Conservation (phyloP, 495 filamentous ascomycete species). For the Aspergillus sclerotioniger region DNA sequence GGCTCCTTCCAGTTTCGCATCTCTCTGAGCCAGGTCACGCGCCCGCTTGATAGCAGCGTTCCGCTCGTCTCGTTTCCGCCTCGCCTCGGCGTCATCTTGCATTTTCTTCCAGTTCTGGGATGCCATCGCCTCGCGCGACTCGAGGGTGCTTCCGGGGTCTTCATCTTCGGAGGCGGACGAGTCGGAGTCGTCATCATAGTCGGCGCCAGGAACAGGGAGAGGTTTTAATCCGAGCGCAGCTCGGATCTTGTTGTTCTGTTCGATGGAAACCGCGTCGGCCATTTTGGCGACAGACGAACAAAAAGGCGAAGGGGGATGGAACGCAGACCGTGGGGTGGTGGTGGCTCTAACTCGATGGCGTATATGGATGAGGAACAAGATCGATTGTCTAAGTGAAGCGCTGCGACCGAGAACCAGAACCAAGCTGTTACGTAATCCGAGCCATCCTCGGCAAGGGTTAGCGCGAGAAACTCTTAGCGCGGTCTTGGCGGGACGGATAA, state of each 20-base stretch:
- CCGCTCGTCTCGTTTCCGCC: slow-evolving; percentile 72
- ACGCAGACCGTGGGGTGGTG: neutral
- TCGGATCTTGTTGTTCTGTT: slow-evolving; percentile 92
- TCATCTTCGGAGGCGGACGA: slow-evolving; percentile 50
- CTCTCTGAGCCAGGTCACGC: slow-evolving; percentile 75
- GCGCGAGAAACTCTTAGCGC: slow-evolving; percentile 24
- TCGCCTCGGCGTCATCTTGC: slow-evolving; percentile 61
- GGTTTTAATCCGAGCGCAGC: slow-evolving; percentile 86
- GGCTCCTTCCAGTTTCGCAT: slow-evolving; percentile 71
- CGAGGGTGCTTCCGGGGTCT: slow-evolving; percentile 71
- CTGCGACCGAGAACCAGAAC: neutral
- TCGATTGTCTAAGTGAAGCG: neutral
- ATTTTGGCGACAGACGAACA: slow-evolving; percentile 44
- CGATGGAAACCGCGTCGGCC: slow-evolving; percentile 80
- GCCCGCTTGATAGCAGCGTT: slow-evolving; percentile 82
- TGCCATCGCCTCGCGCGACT: slow-evolving; percentile 72
- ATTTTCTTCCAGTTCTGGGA: slow-evolving; percentile 72
- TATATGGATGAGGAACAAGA: neutral
- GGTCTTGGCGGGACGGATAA: slow-evolving; percentile 30
- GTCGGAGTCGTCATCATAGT: slow-evolving; percentile 36
- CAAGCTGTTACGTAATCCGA: slow-evolving; percentile 18
- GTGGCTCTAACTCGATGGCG: neutral
- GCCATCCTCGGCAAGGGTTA: slow-evolving; percentile 29
- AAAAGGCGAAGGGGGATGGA: neutral
- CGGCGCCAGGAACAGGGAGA: slow-evolving; percentile 71